These are phyloP conservation scores for Coemansia sp. DNA, from an alignment of 192 early-diverging fungal species.

Conservation along the genomic window DNA sequence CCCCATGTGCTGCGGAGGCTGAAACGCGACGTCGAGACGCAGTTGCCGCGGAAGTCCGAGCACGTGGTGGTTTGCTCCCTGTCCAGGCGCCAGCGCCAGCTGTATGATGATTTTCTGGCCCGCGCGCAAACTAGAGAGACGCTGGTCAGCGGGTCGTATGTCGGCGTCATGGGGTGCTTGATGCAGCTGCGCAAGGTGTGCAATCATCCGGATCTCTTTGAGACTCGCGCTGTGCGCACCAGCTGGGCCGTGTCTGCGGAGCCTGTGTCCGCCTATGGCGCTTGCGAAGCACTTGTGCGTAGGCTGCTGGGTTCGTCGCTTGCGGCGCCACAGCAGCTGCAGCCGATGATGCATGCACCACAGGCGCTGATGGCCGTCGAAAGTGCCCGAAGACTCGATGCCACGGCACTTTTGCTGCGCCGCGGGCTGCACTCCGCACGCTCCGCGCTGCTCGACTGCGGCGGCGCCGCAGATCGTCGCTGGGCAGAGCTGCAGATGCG, in stretches of 20 bases:
- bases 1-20: slow-evolving; percentile 88
- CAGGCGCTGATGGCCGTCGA: slow-evolving; percentile 7
- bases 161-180: slow-evolving; percentile 72
- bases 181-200: slow-evolving; percentile 96
- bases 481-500: slow-evolving; percentile 33
- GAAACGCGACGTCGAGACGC: slow-evolving; percentile 96
- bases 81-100: slow-evolving; percentile 62
- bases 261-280: slow-evolving; percentile 57
- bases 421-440: slow-evolving; percentile 11
- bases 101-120: slow-evolving; percentile 77
- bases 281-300: slow-evolving; percentile 52
- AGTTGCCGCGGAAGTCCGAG: slow-evolving; percentile 90
- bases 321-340: neutral
- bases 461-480: slow-evolving; percentile 6
- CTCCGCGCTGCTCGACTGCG: slow-evolving; percentile 9
- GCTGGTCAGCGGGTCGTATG: slow-evolving; percentile 65
- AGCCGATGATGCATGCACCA: neutral
- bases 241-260: slow-evolving; percentile 66
- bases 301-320: slow-evolving; percentile 14
- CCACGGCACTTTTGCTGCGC: slow-evolving; percentile 15
- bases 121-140: slow-evolving; percentile 76
- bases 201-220: slow-evolving; percentile 94
- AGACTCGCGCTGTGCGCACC: slow-evolving; percentile 60
- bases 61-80: slow-evolving; percentile 73
- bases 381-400: slow-evolving; percentile 17